Percentiles rank a stretch among this genome's conserved stretches.
phyloP scores from a whole-genome alignment of 192 early-diverging fungal species.

The Coemansia sp. region DNA sequence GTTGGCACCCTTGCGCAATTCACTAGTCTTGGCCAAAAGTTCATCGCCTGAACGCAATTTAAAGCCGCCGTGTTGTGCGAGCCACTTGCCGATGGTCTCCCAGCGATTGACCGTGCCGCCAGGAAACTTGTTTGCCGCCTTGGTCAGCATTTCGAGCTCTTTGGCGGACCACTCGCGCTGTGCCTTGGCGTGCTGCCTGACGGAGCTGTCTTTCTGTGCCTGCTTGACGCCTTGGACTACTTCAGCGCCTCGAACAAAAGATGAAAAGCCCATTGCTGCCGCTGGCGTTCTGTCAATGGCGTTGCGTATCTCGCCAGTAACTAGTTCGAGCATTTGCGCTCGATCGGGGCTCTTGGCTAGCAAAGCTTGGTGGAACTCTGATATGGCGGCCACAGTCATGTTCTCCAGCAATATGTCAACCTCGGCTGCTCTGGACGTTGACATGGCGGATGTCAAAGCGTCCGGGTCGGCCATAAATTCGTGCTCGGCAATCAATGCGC shows the following conservation, averaged over 20 bases:
- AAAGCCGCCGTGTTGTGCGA: slow-evolving; percentile 72
- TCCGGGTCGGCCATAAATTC: slow-evolving; percentile 45
- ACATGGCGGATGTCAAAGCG: slow-evolving; percentile 7
- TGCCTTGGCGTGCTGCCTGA: background rate
- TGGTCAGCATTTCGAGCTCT: slow-evolving; percentile 75
- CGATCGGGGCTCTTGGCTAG: background rate
- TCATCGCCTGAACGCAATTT: slow-evolving; percentile 67
- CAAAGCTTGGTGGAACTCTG: slow-evolving; percentile 40
- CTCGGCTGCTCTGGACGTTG: slow-evolving; percentile 42
- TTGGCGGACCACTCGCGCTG: slow-evolving; percentile 67
- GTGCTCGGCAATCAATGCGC: slow-evolving; percentile 58
- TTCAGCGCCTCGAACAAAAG: slow-evolving; percentile 26
- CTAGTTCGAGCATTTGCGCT: background rate
- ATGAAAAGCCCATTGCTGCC: slow-evolving; percentile 21
- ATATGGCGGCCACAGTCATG: slow-evolving; percentile 47
- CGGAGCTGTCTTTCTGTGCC: background rate
- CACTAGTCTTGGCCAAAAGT: slow-evolving; percentile 71
- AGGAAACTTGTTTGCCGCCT: slow-evolving; percentile 81
- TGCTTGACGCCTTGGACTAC: slow-evolving; percentile 20
- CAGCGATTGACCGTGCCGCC: slow-evolving; percentile 76
- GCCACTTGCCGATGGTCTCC: slow-evolving; percentile 80
- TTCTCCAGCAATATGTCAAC: slow-evolving; percentile 63
- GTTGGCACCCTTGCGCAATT: slow-evolving; percentile 65
- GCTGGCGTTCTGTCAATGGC: slow-evolving; percentile 17
- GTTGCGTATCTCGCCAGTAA: background rate